Evolutionary conservation across 2,329 filamentous ascomycete species (phyloP).

Genomic region (Trichoderma sp.): DNA sequence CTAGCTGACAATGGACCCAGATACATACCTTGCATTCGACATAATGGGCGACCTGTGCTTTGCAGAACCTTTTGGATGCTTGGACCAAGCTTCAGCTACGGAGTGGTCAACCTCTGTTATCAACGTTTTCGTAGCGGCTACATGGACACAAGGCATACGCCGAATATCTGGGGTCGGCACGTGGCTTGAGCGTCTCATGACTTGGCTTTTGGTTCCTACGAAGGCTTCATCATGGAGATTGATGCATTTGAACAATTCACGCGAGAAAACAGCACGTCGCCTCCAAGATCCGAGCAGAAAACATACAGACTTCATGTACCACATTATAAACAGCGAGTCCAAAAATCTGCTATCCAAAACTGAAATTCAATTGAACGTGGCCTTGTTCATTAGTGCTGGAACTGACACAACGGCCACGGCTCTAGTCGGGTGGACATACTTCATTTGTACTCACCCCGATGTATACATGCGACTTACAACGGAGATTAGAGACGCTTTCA

Average conservation of each 20-base stretch:
- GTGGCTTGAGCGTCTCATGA: not conserved
- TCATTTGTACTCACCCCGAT: not conserved
- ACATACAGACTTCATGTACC: not conserved
- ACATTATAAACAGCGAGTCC: not conserved
- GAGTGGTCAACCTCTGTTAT: not conserved
- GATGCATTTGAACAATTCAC: not conserved
- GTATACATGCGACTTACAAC: not conserved
- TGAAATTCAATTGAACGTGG: not conserved
- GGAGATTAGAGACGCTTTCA: not conserved
- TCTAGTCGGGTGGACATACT: not conserved
- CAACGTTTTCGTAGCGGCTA: not conserved
- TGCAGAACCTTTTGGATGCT: not conserved
- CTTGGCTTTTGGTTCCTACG: not conserved
- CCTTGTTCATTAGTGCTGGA: not conserved
- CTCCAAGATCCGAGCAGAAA: not conserved
- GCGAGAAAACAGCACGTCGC: not conserved
- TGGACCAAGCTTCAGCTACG: not conserved
- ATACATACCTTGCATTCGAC: not conserved
- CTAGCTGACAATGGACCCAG: not conserved
- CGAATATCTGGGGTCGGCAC: not conserved
- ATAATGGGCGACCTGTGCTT: not conserved
- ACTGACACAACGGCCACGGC: not conserved
- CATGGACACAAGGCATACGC: not conserved
- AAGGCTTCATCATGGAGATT: not conserved
- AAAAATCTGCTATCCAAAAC: not conserved